Evolutionary conservation across 2,329 filamentous ascomycete genomes (phyloP).

Genomic region (Intubia oerlemansii): DNA sequence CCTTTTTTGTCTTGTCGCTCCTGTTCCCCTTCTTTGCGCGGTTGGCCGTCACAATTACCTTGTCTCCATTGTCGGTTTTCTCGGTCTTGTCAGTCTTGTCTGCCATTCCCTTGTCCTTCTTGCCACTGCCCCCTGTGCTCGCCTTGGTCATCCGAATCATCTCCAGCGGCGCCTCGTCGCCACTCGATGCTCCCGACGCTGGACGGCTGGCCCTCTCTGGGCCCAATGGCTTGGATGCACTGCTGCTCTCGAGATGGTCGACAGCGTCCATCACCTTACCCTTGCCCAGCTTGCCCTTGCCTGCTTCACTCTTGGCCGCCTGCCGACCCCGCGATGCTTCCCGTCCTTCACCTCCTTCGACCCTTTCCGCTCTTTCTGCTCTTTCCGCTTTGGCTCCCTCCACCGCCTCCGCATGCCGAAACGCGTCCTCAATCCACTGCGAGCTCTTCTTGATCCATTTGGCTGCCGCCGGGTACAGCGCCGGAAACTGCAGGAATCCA

Average conservation of each 20-base stretch:
- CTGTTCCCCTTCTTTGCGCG: background rate
- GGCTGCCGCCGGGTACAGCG: constrained; percentile 67
- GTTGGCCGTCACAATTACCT: too few species aligned
- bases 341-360: too few species aligned
- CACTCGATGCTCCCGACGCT: too few species aligned
- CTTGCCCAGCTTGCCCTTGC: background rate
- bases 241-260: too few species aligned
- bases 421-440: constrained; percentile 64
- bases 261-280: too few species aligned
- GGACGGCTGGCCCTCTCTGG: too few species aligned
- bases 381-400: background rate
- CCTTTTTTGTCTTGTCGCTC: constrained; percentile 7
- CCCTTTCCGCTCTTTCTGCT: too few species aligned
- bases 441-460: too few species aligned
- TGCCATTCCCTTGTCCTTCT: constrained; percentile 10
- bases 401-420: constrained; percentile 30
- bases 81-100: too few species aligned
- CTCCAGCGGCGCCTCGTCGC: constrained; percentile 61
- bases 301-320: background rate
- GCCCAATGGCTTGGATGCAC: too few species aligned
- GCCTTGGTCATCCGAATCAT: constrained; percentile 45
- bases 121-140: too few species aligned
- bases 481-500: constrained; percentile 82
- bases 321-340: background rate
- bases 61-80: too few species aligned